Evolutionary conservation across 768 basidiomycete genomes (phyloP), one percentile per base, ranked within the genome.

Genomic region (Termitomyces sp.): DNA sequence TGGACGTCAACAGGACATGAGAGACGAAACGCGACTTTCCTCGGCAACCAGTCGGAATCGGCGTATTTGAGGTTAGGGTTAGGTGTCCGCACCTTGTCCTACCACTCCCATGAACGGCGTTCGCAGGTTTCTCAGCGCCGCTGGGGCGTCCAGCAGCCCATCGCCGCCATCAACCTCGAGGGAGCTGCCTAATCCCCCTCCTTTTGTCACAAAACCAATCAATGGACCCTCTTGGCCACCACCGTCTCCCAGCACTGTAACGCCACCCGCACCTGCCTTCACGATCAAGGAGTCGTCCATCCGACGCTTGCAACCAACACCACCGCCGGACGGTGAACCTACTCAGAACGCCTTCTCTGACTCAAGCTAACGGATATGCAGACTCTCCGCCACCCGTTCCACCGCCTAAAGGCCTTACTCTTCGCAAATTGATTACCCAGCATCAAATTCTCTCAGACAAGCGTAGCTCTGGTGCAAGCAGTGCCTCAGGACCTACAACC

Each of bases 91-190:
- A n/a, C 40, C n/a, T 40, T 36, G 7, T 30, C 43, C 35, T 53
- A 56, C 26, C 56, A 62, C 63, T 60, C 60, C 58, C 67, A 88
- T 88, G 87, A 86, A 88, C 79, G 85, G 85, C 65, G 85, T 88
- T 61, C 86, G 85, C 64, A 80, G 84, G 72, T 76, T 88, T 63
- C 78, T 87, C 56, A 76, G 73, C 48, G 78, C 77, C 55, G 75
- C 73, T 52, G 63, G 74, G 30, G 55, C 70, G 22, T 41, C 58
- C 30, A 54, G 52, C 32, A 53, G 53, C 59, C 67, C 70, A 53
- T 62, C 72, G 51, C 72, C 71, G 14, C 63, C 64, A 36, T 26
- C 62, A 1, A 45, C 40, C 53, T 33, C 54, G 13, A 64, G 65
- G 58, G 60, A 67, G 54, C 64, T 56, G 54, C 61, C 46, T 53